phyloP scores from a whole-genome alignment of 305 asterid genomes.

The Fraxinus angustifolia region DNA sequence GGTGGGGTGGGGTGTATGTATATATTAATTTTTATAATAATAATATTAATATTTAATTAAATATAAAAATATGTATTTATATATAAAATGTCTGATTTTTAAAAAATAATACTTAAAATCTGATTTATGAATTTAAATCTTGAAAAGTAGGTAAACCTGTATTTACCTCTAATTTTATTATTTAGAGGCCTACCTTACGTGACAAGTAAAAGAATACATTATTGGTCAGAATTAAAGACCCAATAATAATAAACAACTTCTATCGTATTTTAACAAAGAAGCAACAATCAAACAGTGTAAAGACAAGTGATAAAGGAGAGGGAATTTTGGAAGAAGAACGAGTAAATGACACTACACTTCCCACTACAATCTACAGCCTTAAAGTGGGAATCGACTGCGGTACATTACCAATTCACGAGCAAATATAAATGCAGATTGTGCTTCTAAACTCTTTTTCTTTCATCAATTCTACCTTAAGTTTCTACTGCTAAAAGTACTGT shows the following conservation, averaged over 20 bases:
- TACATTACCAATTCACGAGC: neutral
- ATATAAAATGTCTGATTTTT: no score
- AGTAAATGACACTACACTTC: constrained; percentile 32
- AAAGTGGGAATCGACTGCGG: constrained; percentile 32
- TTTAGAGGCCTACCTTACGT: neutral
- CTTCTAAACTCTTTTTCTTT: neutral
- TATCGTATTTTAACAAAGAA: neutral
- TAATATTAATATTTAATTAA: no score
- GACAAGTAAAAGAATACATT: neutral
- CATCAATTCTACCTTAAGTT: neutral
- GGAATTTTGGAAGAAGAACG: constrained; percentile 27
- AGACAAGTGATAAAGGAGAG: neutral
- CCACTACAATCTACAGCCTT: constrained; percentile 17
- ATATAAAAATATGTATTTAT: no score
- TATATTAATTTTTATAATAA: no score
- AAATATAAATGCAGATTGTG: neutral
- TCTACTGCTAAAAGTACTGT: neutral
- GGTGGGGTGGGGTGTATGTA: no score
- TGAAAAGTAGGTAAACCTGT: no score
- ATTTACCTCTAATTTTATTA: no score
- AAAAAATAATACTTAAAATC: no score
- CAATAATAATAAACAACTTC: neutral
- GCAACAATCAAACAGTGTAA: neutral
- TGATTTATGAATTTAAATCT: no score
- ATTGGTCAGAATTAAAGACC: neutral